Evolutionary conservation across 23 red algal genomes (phyloP).

Genomic region (Gracilaria gracilis): DNA sequence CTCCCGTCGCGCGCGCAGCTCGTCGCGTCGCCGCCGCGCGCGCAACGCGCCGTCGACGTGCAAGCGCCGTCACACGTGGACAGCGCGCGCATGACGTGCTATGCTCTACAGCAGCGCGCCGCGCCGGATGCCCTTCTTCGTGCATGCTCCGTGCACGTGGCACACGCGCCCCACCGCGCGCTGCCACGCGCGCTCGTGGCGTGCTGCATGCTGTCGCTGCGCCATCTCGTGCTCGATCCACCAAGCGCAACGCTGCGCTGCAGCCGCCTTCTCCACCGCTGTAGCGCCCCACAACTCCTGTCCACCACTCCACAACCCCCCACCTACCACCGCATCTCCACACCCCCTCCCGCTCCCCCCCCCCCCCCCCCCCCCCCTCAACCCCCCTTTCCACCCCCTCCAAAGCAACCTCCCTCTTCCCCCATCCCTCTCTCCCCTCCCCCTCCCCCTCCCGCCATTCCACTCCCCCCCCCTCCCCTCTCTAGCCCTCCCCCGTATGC

Average conservation of each 20-base stretch:
- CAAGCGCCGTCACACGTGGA: neutral
- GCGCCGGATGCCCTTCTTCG: no score
- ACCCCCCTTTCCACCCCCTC: neutral
- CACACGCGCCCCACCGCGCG: neutral
- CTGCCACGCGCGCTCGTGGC: no score
- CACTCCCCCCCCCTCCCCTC: neutral
- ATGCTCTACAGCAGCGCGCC: neutral
- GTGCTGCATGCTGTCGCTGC: slow-evolving; percentile 2
- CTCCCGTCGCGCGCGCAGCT: neutral
- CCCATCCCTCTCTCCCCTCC: neutral
- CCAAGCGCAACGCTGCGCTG: neutral
- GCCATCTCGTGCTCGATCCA: slow-evolving; percentile 48
- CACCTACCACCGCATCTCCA: neutral
- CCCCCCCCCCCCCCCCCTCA: neutral
- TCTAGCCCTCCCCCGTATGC: neutral
- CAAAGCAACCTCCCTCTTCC: neutral
- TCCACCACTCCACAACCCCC: neutral
- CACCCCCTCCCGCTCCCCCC: neutral
- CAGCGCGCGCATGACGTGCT: neutral
- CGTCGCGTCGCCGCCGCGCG: neutral
- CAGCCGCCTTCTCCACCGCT: neutral
- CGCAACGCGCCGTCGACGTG: neutral
- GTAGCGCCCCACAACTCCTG: neutral
- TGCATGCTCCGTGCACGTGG: neutral
- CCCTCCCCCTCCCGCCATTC: neutral